These are phyloP conservation scores for Eucalyptus cloeziana DNA, from an alignment of 345 rosid genomes.

Conservation along the genomic window DNA sequence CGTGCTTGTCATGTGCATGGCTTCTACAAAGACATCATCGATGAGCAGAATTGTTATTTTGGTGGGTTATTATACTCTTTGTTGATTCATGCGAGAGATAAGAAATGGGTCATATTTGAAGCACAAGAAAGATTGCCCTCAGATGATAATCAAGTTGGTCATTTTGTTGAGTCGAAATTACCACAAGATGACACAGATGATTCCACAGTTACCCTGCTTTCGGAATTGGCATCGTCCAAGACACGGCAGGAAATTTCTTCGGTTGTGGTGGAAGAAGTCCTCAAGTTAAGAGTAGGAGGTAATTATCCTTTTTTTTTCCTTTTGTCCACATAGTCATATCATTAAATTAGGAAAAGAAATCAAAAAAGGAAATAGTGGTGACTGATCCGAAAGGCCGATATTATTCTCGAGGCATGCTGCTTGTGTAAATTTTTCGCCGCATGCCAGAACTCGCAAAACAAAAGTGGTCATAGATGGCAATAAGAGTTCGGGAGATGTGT, in stretches of 20 bases:
- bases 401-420: not conserved
- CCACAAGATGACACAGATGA: constrained; percentile 31
- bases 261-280: constrained; percentile 1
- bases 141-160: not conserved
- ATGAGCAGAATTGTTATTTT: constrained; percentile 39
- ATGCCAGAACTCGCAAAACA: not conserved
- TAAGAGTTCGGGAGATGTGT: not conserved
- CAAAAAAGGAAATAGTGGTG: not conserved
- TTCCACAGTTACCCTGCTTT: constrained; percentile 32
- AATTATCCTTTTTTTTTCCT: not conserved
- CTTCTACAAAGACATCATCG: no score
- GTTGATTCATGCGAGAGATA: constrained; percentile 32
- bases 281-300: constrained; percentile 10
- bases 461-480: not conserved
- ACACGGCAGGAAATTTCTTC: not conserved
- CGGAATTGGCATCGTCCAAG: not conserved
- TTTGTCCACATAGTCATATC: not conserved
- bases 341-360: not conserved
- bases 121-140: not conserved
- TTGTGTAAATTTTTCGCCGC: not conserved
- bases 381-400: not conserved
- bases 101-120: constrained; percentile 32
- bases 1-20: no score
- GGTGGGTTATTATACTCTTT: constrained; percentile 45
- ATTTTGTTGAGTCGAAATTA: not conserved